Evolutionary conservation across 441 rosid genomes (phyloP).

Genomic region (Melastoma candidum): DNA sequence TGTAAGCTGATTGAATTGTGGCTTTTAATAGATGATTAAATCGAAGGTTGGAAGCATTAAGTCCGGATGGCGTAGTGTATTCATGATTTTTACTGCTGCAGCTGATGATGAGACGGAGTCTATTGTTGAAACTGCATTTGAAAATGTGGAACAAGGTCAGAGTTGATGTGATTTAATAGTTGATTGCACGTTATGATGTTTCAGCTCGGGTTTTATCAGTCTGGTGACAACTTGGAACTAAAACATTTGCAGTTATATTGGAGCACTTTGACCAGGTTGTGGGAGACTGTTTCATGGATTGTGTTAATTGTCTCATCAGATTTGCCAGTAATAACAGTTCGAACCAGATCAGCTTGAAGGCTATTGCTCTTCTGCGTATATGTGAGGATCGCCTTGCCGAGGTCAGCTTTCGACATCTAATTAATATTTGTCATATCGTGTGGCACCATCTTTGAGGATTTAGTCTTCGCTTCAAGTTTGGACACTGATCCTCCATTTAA

Average conservation of each 20-base stretch:
- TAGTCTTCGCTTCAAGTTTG: no score
- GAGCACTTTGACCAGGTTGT: slow-evolving; percentile 99
- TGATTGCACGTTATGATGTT: slow-evolving; percentile 6
- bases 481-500: no score
- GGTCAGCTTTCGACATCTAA: slow-evolving; percentile 31
- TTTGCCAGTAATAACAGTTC: slow-evolving; percentile 94
- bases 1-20: no score
- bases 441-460: no score
- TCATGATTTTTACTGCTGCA: slow-evolving; percentile 97
- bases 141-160: slow-evolving; percentile 98
- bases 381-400: slow-evolving; percentile 99
- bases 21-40: slow-evolving; percentile 65
- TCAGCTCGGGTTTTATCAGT: neutral
- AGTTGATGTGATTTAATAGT: slow-evolving; percentile 6
- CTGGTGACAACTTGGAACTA: neutral
- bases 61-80: slow-evolving; percentile 99
- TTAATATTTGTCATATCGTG: no score
- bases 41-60: slow-evolving; percentile 98
- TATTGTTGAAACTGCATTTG: slow-evolving; percentile 97
- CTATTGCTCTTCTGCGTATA: slow-evolving; percentile 97
- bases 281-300: slow-evolving; percentile 99
- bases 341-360: slow-evolving; percentile 95
- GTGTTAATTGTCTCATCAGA: slow-evolving; percentile 96
- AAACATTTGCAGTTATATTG: slow-evolving; percentile 74
- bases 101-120: slow-evolving; percentile 94